Evolutionary conservation across 306 rosid genomes (phyloP).

Genomic region (Cajanus cajan): DNA sequence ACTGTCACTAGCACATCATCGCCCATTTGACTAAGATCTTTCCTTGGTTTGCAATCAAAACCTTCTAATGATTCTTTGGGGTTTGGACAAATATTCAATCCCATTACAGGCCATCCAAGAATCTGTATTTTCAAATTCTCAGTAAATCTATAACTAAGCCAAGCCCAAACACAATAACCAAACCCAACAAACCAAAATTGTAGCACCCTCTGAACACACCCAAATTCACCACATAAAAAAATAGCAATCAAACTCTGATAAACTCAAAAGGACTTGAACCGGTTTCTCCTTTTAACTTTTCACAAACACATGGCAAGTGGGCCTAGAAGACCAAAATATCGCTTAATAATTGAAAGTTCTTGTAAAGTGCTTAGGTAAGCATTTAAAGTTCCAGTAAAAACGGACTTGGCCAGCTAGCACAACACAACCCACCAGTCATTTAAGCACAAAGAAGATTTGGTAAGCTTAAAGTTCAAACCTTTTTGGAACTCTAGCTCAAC

Average conservation of each 20-base stretch:
- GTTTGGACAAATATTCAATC: constrained; percentile 31
- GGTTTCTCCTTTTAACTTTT: not conserved
- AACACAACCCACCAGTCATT: constrained; percentile 35
- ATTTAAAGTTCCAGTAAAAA: too few relatives aligned
- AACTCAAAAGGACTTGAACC: not conserved
- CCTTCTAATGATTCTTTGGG: constrained; percentile 29
- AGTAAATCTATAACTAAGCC: constrained; percentile 8
- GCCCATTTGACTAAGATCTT: constrained; percentile 29
- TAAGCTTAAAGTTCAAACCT: constrained; percentile 22
- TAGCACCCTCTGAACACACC: not conserved
- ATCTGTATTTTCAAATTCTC: constrained; percentile 16
- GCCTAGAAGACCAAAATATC: not conserved
- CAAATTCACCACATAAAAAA: not conserved
- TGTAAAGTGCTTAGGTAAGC: not conserved
- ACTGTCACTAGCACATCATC: constrained; percentile 1
- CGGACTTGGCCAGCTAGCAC: constrained; percentile 7
- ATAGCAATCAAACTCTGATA: constrained; percentile 18
- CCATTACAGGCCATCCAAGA: constrained; percentile 49
- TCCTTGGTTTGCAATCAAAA: constrained; percentile 23
- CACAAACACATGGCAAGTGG: constrained; percentile 14
- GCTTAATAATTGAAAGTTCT: not conserved
- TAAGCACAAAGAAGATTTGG: constrained; percentile 39
- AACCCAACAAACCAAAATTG: constrained; percentile 9
- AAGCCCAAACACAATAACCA: not conserved
- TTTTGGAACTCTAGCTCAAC: not conserved